These are phyloP conservation scores for Theobroma grandiflorum DNA, from an alignment of 441 rosid species.

Conservation along the genomic window DNA sequence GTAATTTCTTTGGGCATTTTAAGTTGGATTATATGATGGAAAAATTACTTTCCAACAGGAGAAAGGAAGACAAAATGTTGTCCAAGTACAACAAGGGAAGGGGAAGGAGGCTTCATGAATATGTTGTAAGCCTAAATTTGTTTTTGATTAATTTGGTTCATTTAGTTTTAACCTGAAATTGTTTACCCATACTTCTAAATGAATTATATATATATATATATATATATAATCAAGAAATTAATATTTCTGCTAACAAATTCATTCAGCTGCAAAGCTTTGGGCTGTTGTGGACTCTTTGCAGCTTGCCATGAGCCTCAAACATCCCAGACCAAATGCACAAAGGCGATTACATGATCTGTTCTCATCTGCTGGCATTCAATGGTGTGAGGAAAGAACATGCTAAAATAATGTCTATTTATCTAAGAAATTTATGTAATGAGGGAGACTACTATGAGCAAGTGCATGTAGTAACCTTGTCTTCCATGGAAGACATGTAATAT, in stretches of 20 bases:
- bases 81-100: conserved; percentile 13
- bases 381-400: too few species aligned
- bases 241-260: too few species aligned
- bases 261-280: background rate
- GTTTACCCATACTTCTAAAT: too few species aligned
- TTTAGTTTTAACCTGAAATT: too few species aligned
- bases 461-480: too few species aligned
- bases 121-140: background rate
- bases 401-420: background rate
- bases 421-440: background rate
- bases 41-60: background rate
- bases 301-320: conserved; percentile 19
- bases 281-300: conserved; percentile 12
- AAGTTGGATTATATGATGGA: background rate
- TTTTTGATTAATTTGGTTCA: background rate
- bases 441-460: too few species aligned
- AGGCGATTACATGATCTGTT: too few species aligned
- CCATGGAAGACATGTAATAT: too few species aligned
- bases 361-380: too few species aligned
- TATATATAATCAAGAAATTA: too few species aligned
- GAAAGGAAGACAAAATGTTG: background rate
- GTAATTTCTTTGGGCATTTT: too few species aligned
- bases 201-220: too few species aligned
- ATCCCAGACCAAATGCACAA: background rate
- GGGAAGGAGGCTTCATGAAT: conserved; percentile 10